Conservation (phyloP, 1,284 basidiomycete species). For the Tausonia pullulans region DNA sequence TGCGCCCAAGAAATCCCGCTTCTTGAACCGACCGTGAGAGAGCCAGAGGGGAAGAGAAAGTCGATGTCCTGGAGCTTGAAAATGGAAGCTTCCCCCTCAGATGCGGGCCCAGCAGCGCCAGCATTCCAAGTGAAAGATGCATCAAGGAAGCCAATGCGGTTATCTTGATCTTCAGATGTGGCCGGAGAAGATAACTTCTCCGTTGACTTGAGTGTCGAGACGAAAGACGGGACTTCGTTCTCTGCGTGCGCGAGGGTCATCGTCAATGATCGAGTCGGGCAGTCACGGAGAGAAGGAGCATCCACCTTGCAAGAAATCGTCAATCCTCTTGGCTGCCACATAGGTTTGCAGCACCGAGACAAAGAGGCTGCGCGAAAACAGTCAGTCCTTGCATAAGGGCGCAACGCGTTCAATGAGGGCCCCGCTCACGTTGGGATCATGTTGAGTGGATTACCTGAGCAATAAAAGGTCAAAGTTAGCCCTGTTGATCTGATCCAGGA, state of each 20-base stretch:
- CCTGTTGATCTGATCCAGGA: no score
- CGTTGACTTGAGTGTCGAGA: constrained; percentile 48
- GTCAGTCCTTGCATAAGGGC: no score
- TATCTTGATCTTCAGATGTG: constrained; percentile 22
- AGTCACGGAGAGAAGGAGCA: no score
- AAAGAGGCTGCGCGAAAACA: background rate
- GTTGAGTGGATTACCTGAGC: no score
- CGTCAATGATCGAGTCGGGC: background rate
- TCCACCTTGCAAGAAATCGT: constrained; percentile 32
- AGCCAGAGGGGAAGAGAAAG: constrained; percentile 61
- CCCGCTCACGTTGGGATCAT: constrained; percentile 38
- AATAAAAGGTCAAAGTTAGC: no score
- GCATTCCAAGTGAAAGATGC: constrained; percentile 61
- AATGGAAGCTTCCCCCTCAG: constrained; percentile 25
- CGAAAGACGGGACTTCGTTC: constrained; percentile 48
- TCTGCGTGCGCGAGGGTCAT: background rate
- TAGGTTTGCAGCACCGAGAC: constrained; percentile 43
- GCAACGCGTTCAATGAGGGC: no score
- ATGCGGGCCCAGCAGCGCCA: constrained; percentile 17
- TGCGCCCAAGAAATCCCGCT: no score
- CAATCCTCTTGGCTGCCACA: constrained; percentile 67
- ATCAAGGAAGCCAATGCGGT: constrained; percentile 47
- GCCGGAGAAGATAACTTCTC: background rate
- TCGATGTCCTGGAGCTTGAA: constrained; percentile 70
- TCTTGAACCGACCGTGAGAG: constrained; percentile 26